Percentiles rank a stretch among this genome's conserved stretches.
phyloP scores from a whole-genome alignment of 106 monocot species.

The Hemerocallis citrina region DNA sequence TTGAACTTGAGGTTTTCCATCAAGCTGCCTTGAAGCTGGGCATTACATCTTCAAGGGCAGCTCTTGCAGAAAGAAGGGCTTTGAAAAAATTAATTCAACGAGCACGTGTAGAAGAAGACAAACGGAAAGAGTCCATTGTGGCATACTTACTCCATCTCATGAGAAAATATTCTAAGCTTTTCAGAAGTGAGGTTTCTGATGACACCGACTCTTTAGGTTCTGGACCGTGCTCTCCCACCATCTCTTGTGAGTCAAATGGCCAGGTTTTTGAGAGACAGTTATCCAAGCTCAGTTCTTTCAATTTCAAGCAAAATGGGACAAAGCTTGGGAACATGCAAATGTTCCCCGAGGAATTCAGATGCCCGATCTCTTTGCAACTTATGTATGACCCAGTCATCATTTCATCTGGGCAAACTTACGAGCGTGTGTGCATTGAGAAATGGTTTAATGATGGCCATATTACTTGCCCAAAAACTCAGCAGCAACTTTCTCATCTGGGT shows the following conservation, averaged over 20 bases:
- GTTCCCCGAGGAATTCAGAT: conserved; percentile 38
- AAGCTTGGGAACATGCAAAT: conserved; percentile 22
- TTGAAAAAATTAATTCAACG: conserved; percentile 60
- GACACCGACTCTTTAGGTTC: conserved; percentile 73
- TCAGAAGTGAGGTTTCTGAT: conserved; percentile 53
- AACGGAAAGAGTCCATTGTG: conserved; percentile 58
- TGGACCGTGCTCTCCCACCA: conserved; percentile 50
- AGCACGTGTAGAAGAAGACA: conserved; percentile 46
- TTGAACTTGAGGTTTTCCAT: conserved; percentile 58
- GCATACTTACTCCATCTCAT: conserved; percentile 52
- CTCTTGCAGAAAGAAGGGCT: conserved; percentile 67
- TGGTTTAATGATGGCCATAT: conserved; percentile 49
- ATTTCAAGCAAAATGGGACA: conserved; percentile 20
- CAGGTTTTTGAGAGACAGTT: conserved; percentile 39
- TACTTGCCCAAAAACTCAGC: conserved; percentile 52
- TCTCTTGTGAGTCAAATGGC: conserved; percentile 12
- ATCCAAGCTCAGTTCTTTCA: conserved; percentile 37
- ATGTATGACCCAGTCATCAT: conserved; percentile 61
- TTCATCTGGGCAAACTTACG: conserved; percentile 54
- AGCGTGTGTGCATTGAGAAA: conserved; percentile 45
- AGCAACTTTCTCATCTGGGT: conserved; percentile 29
- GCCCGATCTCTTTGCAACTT: conserved; percentile 44
- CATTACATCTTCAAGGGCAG: conserved; percentile 63
- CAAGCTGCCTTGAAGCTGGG: conserved; percentile 49
- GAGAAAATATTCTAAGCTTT: conserved; percentile 74